Evolutionary conservation across 139 green algal genomes (phyloP).

Genomic region (Chlamydomonas sphaeroides): DNA sequence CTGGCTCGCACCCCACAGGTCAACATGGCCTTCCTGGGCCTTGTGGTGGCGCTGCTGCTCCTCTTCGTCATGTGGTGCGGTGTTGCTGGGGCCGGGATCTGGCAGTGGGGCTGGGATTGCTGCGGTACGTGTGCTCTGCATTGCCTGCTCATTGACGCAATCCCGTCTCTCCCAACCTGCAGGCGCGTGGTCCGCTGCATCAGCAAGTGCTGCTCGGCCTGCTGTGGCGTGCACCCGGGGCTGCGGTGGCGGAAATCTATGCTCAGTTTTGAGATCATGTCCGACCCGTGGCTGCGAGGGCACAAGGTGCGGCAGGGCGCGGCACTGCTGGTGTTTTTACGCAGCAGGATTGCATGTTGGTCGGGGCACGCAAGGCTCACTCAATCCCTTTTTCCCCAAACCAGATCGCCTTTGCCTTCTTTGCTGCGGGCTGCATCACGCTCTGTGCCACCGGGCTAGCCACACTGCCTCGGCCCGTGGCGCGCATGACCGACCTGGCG

Average conservation of each 20-base stretch:
- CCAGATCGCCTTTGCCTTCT: conserved; percentile 21
- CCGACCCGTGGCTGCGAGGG: conserved; percentile 15
- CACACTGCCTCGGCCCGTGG: background rate
- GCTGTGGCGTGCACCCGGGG: background rate
- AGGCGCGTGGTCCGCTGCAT: background rate
- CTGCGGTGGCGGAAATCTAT: background rate
- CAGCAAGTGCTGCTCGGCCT: background rate
- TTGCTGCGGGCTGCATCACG: background rate
- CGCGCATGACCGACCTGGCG: background rate
- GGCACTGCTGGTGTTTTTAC: no score
- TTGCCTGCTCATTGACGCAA: no score
- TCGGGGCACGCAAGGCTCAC: no score
- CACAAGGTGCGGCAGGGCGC: conserved; percentile 22
- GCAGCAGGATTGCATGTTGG: no score
- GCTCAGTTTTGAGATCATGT: conserved; percentile 23
- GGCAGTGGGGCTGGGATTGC: no score
- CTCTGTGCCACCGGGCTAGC: background rate
- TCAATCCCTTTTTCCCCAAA: no score
- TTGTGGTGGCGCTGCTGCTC: background rate
- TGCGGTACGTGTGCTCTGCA: no score
- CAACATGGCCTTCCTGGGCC: background rate
- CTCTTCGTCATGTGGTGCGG: conserved; percentile 15
- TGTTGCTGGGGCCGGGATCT: no score
- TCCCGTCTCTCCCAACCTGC: background rate
- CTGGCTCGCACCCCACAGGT: background rate